These are phyloP conservation scores for Penicillium robsamsonii DNA, from an alignment of 495 filamentous ascomycete species.

Conservation along the genomic window DNA sequence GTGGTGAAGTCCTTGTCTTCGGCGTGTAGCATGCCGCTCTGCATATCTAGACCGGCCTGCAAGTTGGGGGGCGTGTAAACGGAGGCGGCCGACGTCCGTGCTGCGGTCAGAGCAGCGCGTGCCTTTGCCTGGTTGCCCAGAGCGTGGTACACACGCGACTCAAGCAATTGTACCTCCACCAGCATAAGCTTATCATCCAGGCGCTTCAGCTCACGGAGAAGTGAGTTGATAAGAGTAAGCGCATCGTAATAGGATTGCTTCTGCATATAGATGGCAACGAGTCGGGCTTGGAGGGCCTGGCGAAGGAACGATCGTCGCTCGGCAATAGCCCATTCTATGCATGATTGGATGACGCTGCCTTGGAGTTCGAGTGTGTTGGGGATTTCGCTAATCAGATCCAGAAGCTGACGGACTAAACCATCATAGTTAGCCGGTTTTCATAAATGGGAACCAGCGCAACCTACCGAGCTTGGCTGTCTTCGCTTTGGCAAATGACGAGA, in stretches of 20 bases:
- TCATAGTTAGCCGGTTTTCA: background rate
- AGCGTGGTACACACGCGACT: constrained; percentile 95
- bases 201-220: constrained; percentile 93
- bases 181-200: constrained; percentile 97
- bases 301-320: constrained; percentile 92
- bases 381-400: constrained; percentile 91
- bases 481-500: constrained; percentile 95
- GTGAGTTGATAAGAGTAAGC: constrained; percentile 90
- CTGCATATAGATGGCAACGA: constrained; percentile 90
- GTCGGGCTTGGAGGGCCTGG: constrained; percentile 94
- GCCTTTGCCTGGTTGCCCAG: constrained; percentile 96
- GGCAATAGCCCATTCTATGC: constrained; percentile 97
- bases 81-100: constrained; percentile 89
- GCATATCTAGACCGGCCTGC: constrained; percentile 97
- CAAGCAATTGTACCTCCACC: constrained; percentile 97
- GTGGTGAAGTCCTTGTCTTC: constrained; percentile 99
- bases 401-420: constrained; percentile 81
- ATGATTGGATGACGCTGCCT: constrained; percentile 89
- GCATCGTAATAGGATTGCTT: constrained; percentile 97
- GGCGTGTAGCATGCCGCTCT: constrained; percentile 96
- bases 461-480: constrained; percentile 98
- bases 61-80: constrained; percentile 95
- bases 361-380: constrained; percentile 92
- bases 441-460: constrained; percentile 17
- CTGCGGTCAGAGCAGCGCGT: constrained; percentile 89